Conservation (phyloP, 2,329 filamentous ascomycete species). For the Fusarium armeniacum region DNA sequence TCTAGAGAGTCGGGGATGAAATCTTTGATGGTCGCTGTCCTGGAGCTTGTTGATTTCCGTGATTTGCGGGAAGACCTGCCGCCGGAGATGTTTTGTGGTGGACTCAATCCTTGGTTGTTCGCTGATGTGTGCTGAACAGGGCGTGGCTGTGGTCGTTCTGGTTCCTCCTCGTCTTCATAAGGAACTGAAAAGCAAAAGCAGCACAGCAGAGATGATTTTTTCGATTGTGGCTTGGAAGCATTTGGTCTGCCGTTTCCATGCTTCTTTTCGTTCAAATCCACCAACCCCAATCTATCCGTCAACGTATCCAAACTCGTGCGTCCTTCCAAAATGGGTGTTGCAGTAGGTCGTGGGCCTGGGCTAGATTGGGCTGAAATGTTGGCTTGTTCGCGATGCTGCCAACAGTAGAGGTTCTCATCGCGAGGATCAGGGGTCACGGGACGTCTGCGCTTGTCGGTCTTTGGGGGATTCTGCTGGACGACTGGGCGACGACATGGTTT, state of each 20-base stretch:
- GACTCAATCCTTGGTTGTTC: conserved; percentile 32
- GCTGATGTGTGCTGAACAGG: conserved; percentile 59
- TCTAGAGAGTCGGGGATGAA: conserved; percentile 78
- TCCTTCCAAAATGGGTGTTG: conserved; percentile 70
- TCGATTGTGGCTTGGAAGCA: conserved; percentile 41
- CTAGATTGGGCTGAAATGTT: conserved; percentile 61
- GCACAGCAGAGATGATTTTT: conserved; percentile 55
- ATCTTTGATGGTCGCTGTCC: conserved; percentile 52
- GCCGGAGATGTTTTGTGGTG: conserved; percentile 47
- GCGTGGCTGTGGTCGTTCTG: conserved; percentile 61
- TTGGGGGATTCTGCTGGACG: conserved; percentile 52
- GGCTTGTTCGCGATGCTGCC: conserved; percentile 95
- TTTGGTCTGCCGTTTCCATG: conserved; percentile 36
- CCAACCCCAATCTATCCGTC: conserved; percentile 80
- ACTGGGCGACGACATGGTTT: conserved; percentile 84
- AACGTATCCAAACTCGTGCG: conserved; percentile 89
- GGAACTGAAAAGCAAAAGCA: conserved; percentile 68
- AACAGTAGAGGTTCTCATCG: conserved; percentile 82
- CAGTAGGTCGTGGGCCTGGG: conserved; percentile 59
- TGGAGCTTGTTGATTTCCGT: conserved; percentile 52
- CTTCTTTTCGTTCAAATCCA: conserved; percentile 70
- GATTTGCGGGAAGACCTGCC: conserved; percentile 51
- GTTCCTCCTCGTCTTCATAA: conserved; percentile 59
- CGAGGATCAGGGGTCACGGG: conserved; percentile 61
- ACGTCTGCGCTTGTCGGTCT: conserved; percentile 40